Base-by-base conservation (phyloP, 257 asterid genomes). In the Asclepias syriaca region DNA sequence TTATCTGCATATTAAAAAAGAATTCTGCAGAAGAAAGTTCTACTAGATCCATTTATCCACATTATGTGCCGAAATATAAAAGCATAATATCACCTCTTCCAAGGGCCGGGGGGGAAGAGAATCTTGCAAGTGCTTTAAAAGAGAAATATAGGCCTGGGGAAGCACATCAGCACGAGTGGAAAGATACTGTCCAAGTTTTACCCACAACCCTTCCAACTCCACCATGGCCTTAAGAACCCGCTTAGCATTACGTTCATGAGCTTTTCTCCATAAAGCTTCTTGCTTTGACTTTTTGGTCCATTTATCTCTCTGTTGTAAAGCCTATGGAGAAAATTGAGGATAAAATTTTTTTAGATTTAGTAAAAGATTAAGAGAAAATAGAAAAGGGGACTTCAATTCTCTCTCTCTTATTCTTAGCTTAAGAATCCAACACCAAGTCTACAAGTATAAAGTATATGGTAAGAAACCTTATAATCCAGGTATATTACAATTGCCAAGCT, bases 121-220 rank as follows among this genome's bases (percentile, higher is more conserved):
- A 79, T 94, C 98, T 84, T 94, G 97, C 46, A 94, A 89, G 84
- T 89, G 96, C 90, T 80, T 85, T 72, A 94, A 88, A 81, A 85
- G 96, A 78, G 79, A 78, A 76, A 90, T 88, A 75, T 91, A 94
- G 75, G 97, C 96, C 59, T 85, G 91, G 18, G 98, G 98, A 75
- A 94, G 93, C 83, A 94, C 98, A 81, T 93, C 98, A 77, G 97
- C 98, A 76, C 98, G 98, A 56, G 98, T 93, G 60, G 98, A 93
- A 49, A 93, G 87, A 77, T 93, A 93, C 77, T 93, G 98, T 60
- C 98, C 98, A 77, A 93, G 85, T 83, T 93, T 93, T 77, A 93
- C 98, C 98, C 98, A 93, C 80, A 93, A 80, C 70, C 98, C 98
- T 87, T 93, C 98, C 73, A 91, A 85, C 84, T 89, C 85, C 70